Conservation (phyloP, 805 yeast species). For the Metschnikowia corniflorae region DNA sequence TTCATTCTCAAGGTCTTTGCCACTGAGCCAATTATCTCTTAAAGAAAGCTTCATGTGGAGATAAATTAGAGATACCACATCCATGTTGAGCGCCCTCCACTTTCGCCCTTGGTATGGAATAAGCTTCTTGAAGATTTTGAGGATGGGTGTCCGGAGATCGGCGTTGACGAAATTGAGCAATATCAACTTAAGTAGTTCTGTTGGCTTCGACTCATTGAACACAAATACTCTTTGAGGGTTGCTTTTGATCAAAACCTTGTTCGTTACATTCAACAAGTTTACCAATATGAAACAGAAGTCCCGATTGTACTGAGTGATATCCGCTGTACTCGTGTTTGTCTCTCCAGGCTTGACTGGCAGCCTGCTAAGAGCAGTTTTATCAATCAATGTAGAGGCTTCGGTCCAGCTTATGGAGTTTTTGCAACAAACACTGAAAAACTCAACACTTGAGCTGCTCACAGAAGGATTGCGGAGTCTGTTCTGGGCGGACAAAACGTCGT, state of each 20-base stretch:
- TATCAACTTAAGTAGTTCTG: slow-evolving; percentile 55
- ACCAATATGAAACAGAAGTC: slow-evolving; percentile 47
- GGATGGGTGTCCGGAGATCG: slow-evolving; percentile 61
- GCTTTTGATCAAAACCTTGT: slow-evolving; percentile 60
- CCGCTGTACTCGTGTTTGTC: slow-evolving; percentile 25
- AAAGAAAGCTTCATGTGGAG: slow-evolving; percentile 67
- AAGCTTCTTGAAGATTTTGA: slow-evolving; percentile 71
- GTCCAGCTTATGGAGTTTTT: slow-evolving; percentile 2
- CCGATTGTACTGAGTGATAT: slow-evolving; percentile 29
- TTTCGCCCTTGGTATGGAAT: slow-evolving; percentile 90
- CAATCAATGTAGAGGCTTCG: slow-evolving; percentile 25
- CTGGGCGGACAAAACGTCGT: slow-evolving; percentile 33
- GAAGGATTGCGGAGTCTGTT: slow-evolving; percentile 40
- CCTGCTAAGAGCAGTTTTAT: slow-evolving; percentile 26
- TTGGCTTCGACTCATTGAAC: slow-evolving; percentile 59
- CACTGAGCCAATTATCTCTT: slow-evolving; percentile 84
- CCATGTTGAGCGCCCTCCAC: slow-evolving; percentile 94
- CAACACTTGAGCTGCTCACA: slow-evolving; percentile 28
- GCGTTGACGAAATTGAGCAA: slow-evolving; percentile 56
- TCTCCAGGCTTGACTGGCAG: slow-evolving; percentile 26
- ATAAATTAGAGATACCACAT: slow-evolving; percentile 81
- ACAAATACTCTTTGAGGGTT: slow-evolving; percentile 66
- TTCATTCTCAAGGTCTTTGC: slow-evolving; percentile 72
- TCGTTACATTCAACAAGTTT: slow-evolving; percentile 52
- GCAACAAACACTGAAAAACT: slow-evolving; percentile 38